These are phyloP conservation scores for Pseudogymnoascus sp. DNA, from an alignment of 2,329 filamentous ascomycete genomes.

Conservation along the genomic window DNA sequence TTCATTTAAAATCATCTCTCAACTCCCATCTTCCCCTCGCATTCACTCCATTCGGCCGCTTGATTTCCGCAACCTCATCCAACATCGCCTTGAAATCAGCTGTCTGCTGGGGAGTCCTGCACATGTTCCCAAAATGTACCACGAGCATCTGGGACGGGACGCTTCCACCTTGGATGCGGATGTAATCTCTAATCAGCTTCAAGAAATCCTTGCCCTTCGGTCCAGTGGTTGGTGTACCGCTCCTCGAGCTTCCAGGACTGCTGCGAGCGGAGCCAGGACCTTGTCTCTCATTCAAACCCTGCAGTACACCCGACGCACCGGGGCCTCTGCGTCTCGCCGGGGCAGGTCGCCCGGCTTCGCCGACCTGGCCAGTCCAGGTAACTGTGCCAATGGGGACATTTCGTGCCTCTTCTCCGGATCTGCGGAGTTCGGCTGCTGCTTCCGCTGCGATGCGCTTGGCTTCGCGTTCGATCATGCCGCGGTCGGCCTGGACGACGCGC, in stretches of 20 bases:
- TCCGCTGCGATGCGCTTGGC: constrained; percentile 69
- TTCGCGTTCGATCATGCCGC: constrained; percentile 69
- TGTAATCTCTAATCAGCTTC: constrained; percentile 67
- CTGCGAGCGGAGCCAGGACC: constrained; percentile 27
- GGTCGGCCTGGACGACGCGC: constrained; percentile 62
- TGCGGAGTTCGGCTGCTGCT: constrained; percentile 67
- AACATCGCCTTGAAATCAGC: constrained; percentile 77
- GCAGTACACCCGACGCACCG: constrained; percentile 46
- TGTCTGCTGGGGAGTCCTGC: constrained; percentile 57
- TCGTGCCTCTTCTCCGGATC: constrained; percentile 62
- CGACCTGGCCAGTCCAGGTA: constrained; percentile 86
- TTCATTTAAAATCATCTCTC: constrained; percentile 28
- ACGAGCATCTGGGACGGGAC: constrained; percentile 79
- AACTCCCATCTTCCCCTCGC: constrained; percentile 28
- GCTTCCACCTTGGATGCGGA: constrained; percentile 66
- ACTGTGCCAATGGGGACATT: constrained; percentile 72
- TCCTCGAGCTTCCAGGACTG: constrained; percentile 38
- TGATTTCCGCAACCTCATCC: constrained; percentile 63
- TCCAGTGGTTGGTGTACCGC: constrained; percentile 33
- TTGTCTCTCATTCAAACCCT: constrained; percentile 49
- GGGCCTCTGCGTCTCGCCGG: constrained; percentile 38
- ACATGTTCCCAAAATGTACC: constrained; percentile 80
- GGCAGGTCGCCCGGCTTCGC: constrained; percentile 62
- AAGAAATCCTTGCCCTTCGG: constrained; percentile 54
- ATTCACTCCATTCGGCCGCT: constrained; percentile 31